Evolutionary conservation across 2,329 filamentous ascomycete species (phyloP).

Genomic region (Colletotrichum sp.): DNA sequence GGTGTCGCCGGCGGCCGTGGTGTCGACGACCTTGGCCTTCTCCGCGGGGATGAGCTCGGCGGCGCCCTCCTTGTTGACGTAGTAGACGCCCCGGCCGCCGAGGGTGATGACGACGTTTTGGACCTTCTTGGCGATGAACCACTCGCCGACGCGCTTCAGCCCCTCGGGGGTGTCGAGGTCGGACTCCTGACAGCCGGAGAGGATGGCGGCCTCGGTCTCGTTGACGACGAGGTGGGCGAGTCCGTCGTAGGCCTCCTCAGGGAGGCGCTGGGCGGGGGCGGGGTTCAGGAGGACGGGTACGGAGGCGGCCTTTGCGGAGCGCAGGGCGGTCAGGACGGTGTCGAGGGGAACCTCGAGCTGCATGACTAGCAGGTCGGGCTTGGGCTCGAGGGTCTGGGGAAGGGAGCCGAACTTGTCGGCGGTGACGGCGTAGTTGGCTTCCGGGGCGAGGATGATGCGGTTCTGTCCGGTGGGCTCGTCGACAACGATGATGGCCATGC

Average conservation of each 20-base stretch:
- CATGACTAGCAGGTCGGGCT: conserved; percentile 71
- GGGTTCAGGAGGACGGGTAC: conserved; percentile 83
- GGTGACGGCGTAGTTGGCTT: conserved; percentile 65
- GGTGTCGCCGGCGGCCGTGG: conserved; percentile 92
- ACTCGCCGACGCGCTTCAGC: conserved; percentile 51
- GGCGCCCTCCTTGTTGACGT: conserved; percentile 47
- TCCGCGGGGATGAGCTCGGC: conserved; percentile 64
- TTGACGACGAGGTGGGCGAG: conserved; percentile 87
- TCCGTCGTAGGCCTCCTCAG: conserved; percentile 66
- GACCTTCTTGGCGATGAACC: conserved; percentile 75
- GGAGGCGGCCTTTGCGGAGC: conserved; percentile 47
- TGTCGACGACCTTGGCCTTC: conserved; percentile 83
- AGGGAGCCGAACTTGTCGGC: conserved; percentile 39
- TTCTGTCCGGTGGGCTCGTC: conserved; percentile 77
- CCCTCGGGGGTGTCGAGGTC: conserved; percentile 53
- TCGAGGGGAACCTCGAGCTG: conserved; percentile 78
- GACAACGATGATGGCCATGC: conserved; percentile 78
- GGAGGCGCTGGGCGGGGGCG: conserved; percentile 75
- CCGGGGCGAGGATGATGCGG: conserved; percentile 75
- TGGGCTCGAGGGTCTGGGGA: conserved; percentile 28
- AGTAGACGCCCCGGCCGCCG: conserved; percentile 80
- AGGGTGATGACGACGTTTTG: conserved; percentile 83
- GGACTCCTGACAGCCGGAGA: conserved; percentile 61
- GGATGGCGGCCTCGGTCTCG: conserved; percentile 83
- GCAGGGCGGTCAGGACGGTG: conserved; percentile 68